Conservation (phyloP, 2,329 filamentous ascomycete species). For the Elsinoe perseae region DNA sequence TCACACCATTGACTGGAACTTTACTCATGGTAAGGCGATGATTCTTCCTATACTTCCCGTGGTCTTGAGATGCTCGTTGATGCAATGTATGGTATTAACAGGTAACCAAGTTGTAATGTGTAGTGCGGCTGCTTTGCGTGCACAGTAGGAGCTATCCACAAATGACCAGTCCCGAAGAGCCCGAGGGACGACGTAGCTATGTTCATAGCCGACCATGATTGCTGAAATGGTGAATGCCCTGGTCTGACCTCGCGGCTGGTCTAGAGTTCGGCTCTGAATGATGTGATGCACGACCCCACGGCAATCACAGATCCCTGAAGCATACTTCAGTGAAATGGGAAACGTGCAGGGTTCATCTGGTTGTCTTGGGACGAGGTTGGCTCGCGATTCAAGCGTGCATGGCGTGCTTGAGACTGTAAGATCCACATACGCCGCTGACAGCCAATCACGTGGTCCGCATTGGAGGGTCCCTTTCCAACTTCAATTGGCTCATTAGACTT, state of each 20-base stretch:
- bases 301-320: not conserved
- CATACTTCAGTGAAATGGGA: not conserved
- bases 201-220: not conserved
- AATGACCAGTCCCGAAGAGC: not conserved
- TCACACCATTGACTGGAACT: not conserved
- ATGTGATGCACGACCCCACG: not conserved
- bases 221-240: not conserved
- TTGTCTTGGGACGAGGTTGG: not conserved
- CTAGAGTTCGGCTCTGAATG: not conserved
- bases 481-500: not conserved
- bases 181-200: not conserved
- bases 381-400: slow-evolving; percentile 8
- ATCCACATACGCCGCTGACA: not conserved
- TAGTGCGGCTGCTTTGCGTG: no score
- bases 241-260: not conserved
- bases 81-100: no score
- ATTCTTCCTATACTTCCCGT: no score
- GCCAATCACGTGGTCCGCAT: not conserved
- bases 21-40: not conserved
- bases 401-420: slow-evolving; percentile 2
- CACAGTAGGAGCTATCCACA: not conserved
- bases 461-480: not conserved
- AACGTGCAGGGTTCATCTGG: not conserved
- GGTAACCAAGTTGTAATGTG: no score
- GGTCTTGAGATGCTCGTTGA: no score